A percentile compares a stretch with the other conserved stretches of the same genome.
Evolutionary conservation across 108 stramenopile species (phyloP).

Genomic region (Halocafeteria seosinensis): DNA sequence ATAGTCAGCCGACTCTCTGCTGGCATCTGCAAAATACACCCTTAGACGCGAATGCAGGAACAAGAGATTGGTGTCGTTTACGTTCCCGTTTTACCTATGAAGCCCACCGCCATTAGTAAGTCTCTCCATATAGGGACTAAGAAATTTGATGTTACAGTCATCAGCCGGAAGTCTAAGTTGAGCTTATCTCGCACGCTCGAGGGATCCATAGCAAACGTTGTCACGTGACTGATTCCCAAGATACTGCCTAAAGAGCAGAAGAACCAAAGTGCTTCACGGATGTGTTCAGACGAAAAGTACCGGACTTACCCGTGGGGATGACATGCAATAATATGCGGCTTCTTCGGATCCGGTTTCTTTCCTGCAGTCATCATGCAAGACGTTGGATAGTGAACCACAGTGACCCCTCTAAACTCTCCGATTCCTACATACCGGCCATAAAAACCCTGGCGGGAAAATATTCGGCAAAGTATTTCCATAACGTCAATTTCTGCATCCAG

Average conservation of each 20-base stretch:
- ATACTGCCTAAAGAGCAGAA: conserved; percentile 13
- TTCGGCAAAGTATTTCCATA: neutral
- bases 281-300: neutral
- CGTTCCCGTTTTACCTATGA: too few species aligned
- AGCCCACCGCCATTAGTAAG: conserved; percentile 5
- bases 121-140: conserved; percentile 9
- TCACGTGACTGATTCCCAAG: conserved; percentile 7
- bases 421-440: neutral
- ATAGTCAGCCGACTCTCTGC: neutral
- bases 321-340: neutral
- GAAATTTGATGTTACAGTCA: conserved; percentile 8
- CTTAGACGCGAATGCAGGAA: too few species aligned
- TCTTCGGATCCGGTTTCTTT: neutral
- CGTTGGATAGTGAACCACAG: neutral
- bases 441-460: neutral
- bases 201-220: conserved; percentile 4
- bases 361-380: neutral
- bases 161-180: conserved; percentile 9
- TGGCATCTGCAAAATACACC: conserved; percentile 5
- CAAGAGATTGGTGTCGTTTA: too few species aligned
- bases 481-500: neutral
- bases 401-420: neutral
- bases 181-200: neutral
- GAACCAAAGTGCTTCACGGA: neutral
- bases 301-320: neutral